Evolutionary conservation across 345 rosid species (phyloP).

Genomic region (Carallia pectinifolia): DNA sequence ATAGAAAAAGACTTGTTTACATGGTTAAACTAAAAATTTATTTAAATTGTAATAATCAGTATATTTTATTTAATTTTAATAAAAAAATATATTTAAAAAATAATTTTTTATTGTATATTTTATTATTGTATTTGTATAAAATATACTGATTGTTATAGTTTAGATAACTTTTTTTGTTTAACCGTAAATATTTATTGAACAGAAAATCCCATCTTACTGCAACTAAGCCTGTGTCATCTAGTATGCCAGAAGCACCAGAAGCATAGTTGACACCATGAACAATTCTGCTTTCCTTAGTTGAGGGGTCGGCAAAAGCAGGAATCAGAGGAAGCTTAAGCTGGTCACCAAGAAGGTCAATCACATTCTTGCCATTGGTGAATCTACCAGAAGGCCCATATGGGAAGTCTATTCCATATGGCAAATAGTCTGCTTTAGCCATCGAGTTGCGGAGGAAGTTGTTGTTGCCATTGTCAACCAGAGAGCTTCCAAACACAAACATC

Average conservation of each 20-base stretch:
- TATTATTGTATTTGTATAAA: too few relatives aligned
- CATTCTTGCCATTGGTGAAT: constrained; percentile 58
- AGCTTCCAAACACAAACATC: constrained; percentile 72
- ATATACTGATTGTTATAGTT: too few relatives aligned
- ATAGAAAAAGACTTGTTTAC: too few relatives aligned
- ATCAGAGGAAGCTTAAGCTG: constrained; percentile 41
- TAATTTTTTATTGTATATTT: too few relatives aligned
- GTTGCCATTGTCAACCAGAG: constrained; percentile 66
- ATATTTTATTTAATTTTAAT: too few relatives aligned
- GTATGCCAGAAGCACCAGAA: constrained; percentile 61
- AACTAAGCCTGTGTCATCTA: constrained; percentile 50
- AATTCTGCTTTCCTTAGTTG: constrained; percentile 36
- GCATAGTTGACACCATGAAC: constrained; percentile 56
- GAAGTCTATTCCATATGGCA: constrained; percentile 63
- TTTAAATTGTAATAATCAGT: too few relatives aligned
- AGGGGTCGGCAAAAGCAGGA: constrained; percentile 45
- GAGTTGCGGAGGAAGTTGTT: constrained; percentile 47
- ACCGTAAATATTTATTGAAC: too few relatives aligned
- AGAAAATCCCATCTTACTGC: constrained; percentile 24
- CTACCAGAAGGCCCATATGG: constrained; percentile 55
- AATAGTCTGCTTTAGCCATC: constrained; percentile 42
- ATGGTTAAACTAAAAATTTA: too few relatives aligned
- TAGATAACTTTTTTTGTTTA: too few relatives aligned
- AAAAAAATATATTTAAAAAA: too few relatives aligned
- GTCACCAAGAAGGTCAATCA: constrained; percentile 46